A percentile compares a stretch with the other conserved stretches of the same genome.
These are phyloP conservation scores for Fonsecaea erecta DNA, from an alignment of 2,329 filamentous ascomycete genomes.

Conservation along the genomic window DNA sequence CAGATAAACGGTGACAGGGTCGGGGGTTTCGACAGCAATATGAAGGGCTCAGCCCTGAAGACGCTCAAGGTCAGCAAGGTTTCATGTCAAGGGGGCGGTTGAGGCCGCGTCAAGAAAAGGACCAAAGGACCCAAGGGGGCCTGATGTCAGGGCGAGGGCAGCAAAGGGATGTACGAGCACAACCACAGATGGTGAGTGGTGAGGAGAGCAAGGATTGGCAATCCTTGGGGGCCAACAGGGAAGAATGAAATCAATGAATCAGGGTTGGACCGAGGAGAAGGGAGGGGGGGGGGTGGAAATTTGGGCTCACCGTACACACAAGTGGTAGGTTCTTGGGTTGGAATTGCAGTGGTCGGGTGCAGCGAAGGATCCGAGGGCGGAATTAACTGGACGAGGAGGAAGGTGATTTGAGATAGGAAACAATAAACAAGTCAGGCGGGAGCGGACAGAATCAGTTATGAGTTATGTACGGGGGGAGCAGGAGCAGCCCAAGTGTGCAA, in stretches of 20 bases:
- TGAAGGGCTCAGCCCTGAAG: background rate
- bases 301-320: background rate
- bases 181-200: background rate
- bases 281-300: too few relatives aligned
- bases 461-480: background rate
- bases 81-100: background rate
- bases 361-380: background rate
- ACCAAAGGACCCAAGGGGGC: background rate
- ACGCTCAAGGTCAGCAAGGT: background rate
- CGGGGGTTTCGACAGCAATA: background rate
- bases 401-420: slow-evolving; percentile 1
- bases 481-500: background rate
- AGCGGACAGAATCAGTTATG: background rate
- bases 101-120: background rate
- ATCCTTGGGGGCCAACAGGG: background rate
- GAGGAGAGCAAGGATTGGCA: background rate
- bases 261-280: background rate
- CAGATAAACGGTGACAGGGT: background rate
- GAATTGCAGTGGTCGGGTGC: background rate
- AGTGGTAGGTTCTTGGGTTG: background rate
- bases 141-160: slow-evolving; percentile 7
- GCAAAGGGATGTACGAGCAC: background rate
- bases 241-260: background rate
- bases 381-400: background rate
- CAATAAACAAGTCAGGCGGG: background rate